phyloP scores from a whole-genome alignment of 768 basidiomycete genomes.

The Cyclocybe cylindracea region DNA sequence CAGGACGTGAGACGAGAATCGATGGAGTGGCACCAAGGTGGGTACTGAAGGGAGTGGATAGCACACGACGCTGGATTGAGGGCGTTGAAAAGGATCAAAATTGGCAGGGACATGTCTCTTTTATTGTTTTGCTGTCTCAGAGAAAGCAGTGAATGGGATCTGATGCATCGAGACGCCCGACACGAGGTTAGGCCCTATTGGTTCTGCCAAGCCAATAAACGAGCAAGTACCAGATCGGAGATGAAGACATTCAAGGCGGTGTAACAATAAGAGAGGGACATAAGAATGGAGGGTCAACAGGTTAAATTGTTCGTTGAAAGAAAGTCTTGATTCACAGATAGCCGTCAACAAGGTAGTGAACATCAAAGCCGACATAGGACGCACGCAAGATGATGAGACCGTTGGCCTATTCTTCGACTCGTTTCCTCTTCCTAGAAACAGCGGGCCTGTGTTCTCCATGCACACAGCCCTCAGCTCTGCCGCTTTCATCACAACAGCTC shows the following conservation, averaged over 20 bases:
- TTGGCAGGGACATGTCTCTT: conserved; percentile 8
- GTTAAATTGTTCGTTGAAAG: not conserved
- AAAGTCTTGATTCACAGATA: no score
- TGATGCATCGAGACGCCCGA: not conserved
- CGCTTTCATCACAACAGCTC: conserved; percentile 49
- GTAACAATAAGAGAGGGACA: conserved; percentile 14
- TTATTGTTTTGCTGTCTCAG: conserved; percentile 5
- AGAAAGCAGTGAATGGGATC: not conserved
- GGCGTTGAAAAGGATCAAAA: not conserved
- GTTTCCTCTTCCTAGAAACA: conserved; percentile 35
- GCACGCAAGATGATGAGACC: conserved; percentile 2
- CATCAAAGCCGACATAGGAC: conserved; percentile 2
- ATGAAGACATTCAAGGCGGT: conserved; percentile 7
- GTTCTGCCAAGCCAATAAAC: not conserved
- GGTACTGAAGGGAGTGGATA: no score
- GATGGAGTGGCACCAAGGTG: no score
- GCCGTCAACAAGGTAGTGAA: not conserved
- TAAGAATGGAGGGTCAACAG: conserved; percentile 7
- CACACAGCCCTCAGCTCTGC: conserved; percentile 39
- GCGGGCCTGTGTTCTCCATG: conserved; percentile 33
- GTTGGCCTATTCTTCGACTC: conserved; percentile 16
- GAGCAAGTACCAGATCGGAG: not conserved
- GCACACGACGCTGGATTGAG: no score
- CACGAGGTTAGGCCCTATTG: not conserved
- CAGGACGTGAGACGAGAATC: no score